Conservation (phyloP, 768 basidiomycete species). For the Boletellus emodensis region DNA sequence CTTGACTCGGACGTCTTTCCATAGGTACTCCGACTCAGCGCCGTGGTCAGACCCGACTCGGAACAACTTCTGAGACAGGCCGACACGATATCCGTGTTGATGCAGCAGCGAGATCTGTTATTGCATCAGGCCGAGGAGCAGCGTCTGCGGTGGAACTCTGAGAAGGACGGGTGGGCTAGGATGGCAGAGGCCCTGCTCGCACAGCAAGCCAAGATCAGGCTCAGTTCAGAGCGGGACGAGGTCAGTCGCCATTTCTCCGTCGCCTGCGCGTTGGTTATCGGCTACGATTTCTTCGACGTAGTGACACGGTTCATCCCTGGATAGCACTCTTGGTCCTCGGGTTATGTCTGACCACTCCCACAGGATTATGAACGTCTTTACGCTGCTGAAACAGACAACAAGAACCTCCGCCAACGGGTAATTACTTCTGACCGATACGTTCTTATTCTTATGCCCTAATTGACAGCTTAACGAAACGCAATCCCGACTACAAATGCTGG, state of each 20-base stretch:
- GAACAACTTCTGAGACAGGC: slow-evolving; percentile 56
- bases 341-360: slow-evolving; percentile 13
- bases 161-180: slow-evolving; percentile 61
- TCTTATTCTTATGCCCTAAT: slow-evolving; percentile 5
- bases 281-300: background rate
- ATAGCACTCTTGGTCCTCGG: background rate
- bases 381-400: slow-evolving; percentile 58
- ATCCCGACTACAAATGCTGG: slow-evolving; percentile 49
- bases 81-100: slow-evolving; percentile 52
- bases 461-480: slow-evolving; percentile 58
- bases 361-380: slow-evolving; percentile 58
- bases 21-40: slow-evolving; percentile 49
- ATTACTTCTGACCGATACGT: slow-evolving; percentile 5
- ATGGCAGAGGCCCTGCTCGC: slow-evolving; percentile 63
- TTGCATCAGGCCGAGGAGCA: slow-evolving; percentile 52
- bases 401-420: slow-evolving; percentile 57
- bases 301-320: background rate
- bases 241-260: slow-evolving; percentile 30
- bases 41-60: slow-evolving; percentile 39
- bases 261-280: background rate
- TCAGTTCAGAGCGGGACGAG: slow-evolving; percentile 38
- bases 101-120: slow-evolving; percentile 56
- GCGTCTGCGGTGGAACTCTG: slow-evolving; percentile 55
- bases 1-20: slow-evolving; percentile 2
- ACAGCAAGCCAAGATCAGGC: slow-evolving; percentile 41